Evolutionary conservation across 495 filamentous ascomycete genomes (phyloP).

Genomic region (Talaromyces stipitatus): DNA sequence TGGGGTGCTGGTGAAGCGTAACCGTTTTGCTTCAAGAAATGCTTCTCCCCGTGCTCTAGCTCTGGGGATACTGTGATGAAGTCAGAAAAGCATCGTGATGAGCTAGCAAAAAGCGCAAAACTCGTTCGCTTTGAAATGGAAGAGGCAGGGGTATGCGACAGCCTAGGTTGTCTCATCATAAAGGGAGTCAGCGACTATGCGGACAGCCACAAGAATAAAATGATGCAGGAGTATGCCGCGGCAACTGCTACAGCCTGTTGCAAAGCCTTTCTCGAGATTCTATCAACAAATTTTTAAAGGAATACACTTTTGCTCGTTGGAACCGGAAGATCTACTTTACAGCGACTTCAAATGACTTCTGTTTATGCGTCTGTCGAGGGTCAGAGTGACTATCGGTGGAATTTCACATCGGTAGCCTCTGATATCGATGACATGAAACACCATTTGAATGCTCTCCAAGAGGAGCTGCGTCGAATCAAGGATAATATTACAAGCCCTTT

Average conservation of each 20-base stretch:
- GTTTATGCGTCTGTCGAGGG: neutral
- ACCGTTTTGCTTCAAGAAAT: neutral
- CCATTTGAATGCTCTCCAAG: neutral
- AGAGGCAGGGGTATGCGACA: conserved; percentile 24
- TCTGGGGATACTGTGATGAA: conserved; percentile 23
- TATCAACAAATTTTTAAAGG: neutral
- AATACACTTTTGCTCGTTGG: neutral
- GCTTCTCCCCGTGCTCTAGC: conserved; percentile 4
- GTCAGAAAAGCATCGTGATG: conserved; percentile 17
- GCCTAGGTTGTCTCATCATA: conserved; percentile 24
- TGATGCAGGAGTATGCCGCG: conserved; percentile 28
- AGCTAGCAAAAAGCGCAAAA: conserved; percentile 12
- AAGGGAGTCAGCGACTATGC: conserved; percentile 31
- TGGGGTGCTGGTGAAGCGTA: neutral
- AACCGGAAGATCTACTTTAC: neutral
- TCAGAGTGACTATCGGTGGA: neutral
- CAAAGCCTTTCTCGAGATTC: conserved; percentile 13
- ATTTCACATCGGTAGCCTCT: neutral
- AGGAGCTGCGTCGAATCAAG: neutral
- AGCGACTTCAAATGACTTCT: neutral
- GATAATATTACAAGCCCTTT: neutral
- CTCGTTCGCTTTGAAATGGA: conserved; percentile 34
- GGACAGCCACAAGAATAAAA: conserved; percentile 30
- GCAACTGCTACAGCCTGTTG: conserved; percentile 20
- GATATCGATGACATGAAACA: neutral